A percentile compares a stretch with the other conserved stretches of the same genome.
Evolutionary conservation across 805 yeast species (phyloP).

Genomic region (Candida oleophila): DNA sequence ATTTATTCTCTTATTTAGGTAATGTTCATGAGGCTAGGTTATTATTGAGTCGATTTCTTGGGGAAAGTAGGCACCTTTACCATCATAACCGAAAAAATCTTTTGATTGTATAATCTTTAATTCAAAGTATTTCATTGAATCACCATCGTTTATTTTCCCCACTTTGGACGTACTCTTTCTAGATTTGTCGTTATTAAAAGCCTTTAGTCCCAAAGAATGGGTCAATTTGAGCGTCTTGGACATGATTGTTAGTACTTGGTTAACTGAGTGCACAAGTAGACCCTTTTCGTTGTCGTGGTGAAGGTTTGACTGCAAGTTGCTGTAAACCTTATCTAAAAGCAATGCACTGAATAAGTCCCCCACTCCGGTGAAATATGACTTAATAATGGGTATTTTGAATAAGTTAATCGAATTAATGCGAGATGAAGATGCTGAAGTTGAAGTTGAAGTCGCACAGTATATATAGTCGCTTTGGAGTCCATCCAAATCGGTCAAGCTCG

Average conservation of each 20-base stretch:
- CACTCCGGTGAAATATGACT: conserved; percentile 90
- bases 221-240: conserved; percentile 50
- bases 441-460: conserved; percentile 23
- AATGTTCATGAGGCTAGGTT: background rate
- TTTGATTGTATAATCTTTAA: conserved; percentile 63
- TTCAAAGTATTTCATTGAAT: conserved; percentile 70
- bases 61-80: conserved; percentile 19
- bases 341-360: conserved; percentile 90
- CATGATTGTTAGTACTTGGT: conserved; percentile 59
- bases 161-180: background rate
- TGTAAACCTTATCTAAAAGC: conserved; percentile 59
- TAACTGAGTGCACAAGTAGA: conserved; percentile 38
- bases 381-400: conserved; percentile 59
- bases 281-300: background rate
- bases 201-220: conserved; percentile 31
- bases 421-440: conserved; percentile 6
- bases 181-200: conserved; percentile 19
- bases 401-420: conserved; percentile 16
- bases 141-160: conserved; percentile 56
- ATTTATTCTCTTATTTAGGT: background rate
- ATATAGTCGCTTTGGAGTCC: conserved; percentile 13
- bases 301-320: conserved; percentile 10
- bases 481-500: conserved; percentile 46
- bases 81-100: conserved; percentile 31
- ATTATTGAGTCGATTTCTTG: background rate